Conservation (phyloP, 2,329 filamentous ascomycete genomes). For the Fusarium camptoceras region DNA sequence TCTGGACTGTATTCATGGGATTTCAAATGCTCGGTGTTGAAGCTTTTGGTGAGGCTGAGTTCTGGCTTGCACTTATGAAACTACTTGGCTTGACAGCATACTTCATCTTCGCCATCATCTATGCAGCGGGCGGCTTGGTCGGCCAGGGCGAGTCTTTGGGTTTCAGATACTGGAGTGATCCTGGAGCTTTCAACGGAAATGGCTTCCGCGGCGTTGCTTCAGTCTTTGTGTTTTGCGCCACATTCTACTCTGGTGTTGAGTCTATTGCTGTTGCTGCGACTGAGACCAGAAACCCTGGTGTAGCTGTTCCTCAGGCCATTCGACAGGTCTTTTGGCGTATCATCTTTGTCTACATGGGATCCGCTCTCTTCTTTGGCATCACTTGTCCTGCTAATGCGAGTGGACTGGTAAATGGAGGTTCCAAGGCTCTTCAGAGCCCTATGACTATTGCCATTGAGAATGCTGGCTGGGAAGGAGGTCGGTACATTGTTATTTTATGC, state of each 20-base stretch:
- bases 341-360: constrained; percentile 74
- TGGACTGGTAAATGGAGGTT: constrained; percentile 70
- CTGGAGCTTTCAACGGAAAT: constrained; percentile 74
- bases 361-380: constrained; percentile 79
- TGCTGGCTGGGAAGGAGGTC: constrained; percentile 76
- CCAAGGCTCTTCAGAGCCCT: constrained; percentile 75
- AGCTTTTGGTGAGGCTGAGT: constrained; percentile 82
- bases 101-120: constrained; percentile 79
- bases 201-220: constrained; percentile 74
- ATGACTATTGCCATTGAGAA: constrained; percentile 81
- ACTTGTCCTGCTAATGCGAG: constrained; percentile 77
- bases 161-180: constrained; percentile 77
- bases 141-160: constrained; percentile 70
- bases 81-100: constrained; percentile 76
- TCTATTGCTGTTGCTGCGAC: constrained; percentile 72
- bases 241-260: constrained; percentile 76
- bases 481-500: constrained; percentile 3
- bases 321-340: constrained; percentile 72
- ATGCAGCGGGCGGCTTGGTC: constrained; percentile 74
- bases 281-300: constrained; percentile 68
- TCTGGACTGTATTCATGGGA: constrained; percentile 76
- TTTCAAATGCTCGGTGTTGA: constrained; percentile 79
- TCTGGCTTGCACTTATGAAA: constrained; percentile 81
- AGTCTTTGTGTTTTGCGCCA: constrained; percentile 77
- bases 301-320: constrained; percentile 68